Conservation (phyloP, 31 red algal genomes). For the Endocladia muricata region DNA sequence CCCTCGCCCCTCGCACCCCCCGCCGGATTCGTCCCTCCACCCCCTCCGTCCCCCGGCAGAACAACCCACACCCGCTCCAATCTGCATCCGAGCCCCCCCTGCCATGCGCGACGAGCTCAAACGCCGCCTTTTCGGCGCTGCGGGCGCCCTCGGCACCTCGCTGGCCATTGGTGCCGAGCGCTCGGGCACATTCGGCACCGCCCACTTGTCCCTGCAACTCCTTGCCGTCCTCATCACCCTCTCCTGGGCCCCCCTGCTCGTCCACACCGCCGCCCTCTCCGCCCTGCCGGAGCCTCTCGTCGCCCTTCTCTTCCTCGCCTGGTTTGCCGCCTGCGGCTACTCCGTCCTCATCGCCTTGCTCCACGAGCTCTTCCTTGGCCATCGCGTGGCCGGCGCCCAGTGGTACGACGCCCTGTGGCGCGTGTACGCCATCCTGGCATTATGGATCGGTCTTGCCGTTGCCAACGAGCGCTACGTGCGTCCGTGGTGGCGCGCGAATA, state of each 20-base stretch:
- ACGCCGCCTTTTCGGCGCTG: not conserved
- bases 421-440: slow-evolving; percentile 23
- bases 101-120: slow-evolving; percentile 1
- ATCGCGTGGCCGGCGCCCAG: slow-evolving; percentile 10
- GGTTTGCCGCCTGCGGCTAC: not conserved
- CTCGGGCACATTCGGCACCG: slow-evolving; percentile 4
- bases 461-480: slow-evolving; percentile 23
- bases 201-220: not conserved
- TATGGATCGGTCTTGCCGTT: slow-evolving; percentile 25
- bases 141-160: slow-evolving; percentile 7
- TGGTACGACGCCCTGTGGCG: slow-evolving; percentile 23
- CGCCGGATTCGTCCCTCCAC: no score
- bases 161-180: slow-evolving; percentile 17
- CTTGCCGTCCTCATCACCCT: not conserved
- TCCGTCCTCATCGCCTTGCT: slow-evolving; percentile 16
- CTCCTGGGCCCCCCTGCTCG: slow-evolving; percentile 12
- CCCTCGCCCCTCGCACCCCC: no score
- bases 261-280: not conserved
- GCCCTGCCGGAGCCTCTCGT: not conserved
- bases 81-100: no score
- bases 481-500: slow-evolving; percentile 32
- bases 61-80: no score
- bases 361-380: slow-evolving; percentile 30
- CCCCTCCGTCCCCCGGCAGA: no score
- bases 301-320: not conserved